Evolutionary conservation across 352 stramenopile species (phyloP), one percentile per base, ranked within the genome.

Genomic region (Peronospora destructor): DNA sequence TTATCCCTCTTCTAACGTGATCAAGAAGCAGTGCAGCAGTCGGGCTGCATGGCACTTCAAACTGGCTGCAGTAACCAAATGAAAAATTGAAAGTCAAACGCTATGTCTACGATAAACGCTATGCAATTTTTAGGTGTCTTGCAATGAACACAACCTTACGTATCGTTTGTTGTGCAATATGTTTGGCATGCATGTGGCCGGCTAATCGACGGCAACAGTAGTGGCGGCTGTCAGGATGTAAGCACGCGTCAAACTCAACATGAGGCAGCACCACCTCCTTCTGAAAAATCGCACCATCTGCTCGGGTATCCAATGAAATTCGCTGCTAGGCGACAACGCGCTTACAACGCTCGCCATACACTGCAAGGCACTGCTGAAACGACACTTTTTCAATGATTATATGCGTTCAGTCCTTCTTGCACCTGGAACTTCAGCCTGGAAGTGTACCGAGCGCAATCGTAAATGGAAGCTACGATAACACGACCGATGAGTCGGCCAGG

Each of bases 321-420:
- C 13, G 32, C 2, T 36, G 17, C 32, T 14, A 36, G 10, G 32
- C 32, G 32, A 5, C 30, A 8, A 4, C 12, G 12, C 32, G 1
- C 12, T 2, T 36, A 38, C 33, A 38, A n/a, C 6, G n/a, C n/a
- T 23, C 5, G n/a, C 1, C 4, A 38, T 23, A 36, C 12, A 11
- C 33, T n/a, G n/a, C 33, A 38, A 38, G 33, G n/a, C n/a, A 5
- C 9, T 38, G 33, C 33, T 38, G 33, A 38, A 38, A 38, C n/a
- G 33, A 38, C 33, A n/a, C n/a, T 38, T 38, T 38, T 21, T 17
- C 13, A 38, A 21, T 19, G n/a, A 21, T 38, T 38, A 4, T 38
- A n/a, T 38, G 33, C n/a, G 33, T 38, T 38, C 33, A 38, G 33
- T 21, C 33, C 6, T 2, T 17, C 17, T 11, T 21, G 13, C 13